These are phyloP conservation scores for Ploettnerulaceae sp. DNA, from an alignment of 2,329 filamentous ascomycete genomes.

Conservation along the genomic window DNA sequence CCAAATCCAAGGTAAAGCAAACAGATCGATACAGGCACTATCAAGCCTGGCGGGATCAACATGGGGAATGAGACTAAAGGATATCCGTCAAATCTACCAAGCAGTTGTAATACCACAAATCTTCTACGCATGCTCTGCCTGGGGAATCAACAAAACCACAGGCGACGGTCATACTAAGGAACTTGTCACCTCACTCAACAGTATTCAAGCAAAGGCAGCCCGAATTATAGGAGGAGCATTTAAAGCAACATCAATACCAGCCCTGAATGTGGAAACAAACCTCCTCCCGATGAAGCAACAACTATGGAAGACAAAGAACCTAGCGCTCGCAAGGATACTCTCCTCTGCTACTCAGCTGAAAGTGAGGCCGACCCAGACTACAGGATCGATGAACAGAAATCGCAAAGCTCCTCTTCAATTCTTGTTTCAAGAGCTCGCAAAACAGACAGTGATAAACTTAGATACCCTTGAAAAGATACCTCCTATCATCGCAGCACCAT, in stretches of 20 bases:
- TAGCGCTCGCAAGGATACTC: conserved; percentile 7
- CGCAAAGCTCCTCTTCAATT: no score
- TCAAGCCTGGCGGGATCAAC: conserved; percentile 8
- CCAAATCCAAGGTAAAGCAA: conserved; percentile 6
- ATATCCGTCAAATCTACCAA: conserved; percentile 13
- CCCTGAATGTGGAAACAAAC: conserved; percentile 24
- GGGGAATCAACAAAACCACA: conserved; percentile 16
- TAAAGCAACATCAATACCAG: conserved; percentile 24
- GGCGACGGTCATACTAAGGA: conserved; percentile 19
- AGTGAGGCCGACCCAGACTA: conserved; percentile 4
- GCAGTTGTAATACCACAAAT: conserved; percentile 32
- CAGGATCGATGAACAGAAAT: conserved; percentile 3
- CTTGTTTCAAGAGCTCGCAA: no score
- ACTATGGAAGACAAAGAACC: conserved; percentile 16
- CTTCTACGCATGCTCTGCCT: conserved; percentile 31
- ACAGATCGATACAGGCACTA: conserved; percentile 13
- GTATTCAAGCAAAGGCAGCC: conserved; percentile 22
- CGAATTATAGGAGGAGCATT: conserved; percentile 27
- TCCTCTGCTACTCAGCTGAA: conserved; percentile 9
- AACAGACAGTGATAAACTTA: no score
- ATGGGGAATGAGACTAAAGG: conserved; percentile 7
- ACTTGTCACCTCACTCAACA: conserved; percentile 18
- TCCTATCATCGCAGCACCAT: no score
- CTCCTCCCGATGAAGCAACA: conserved; percentile 13
- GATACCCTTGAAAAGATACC: no score